A percentile compares a stretch with the other conserved stretches of the same genome.
phyloP scores from a whole-genome alignment of 2,329 filamentous ascomycete species.

The Fusarium nisikadoi region DNA sequence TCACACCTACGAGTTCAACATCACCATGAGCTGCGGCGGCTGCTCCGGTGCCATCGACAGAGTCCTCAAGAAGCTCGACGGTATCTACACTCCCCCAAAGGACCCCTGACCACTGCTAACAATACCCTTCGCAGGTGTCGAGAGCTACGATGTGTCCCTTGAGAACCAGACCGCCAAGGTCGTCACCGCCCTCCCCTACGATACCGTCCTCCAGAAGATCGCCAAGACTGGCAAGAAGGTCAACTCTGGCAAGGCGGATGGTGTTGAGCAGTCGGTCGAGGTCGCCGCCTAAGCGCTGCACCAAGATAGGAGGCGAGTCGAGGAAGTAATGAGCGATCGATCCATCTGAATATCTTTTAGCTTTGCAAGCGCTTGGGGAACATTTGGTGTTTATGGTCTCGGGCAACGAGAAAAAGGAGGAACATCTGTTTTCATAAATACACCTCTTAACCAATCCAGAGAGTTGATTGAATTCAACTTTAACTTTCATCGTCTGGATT shows the following conservation, averaged over 20 bases:
- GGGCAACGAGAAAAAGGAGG: conserved; percentile 28
- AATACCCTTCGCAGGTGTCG: conserved; percentile 70
- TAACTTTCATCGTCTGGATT: neutral
- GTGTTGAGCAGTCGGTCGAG: conserved; percentile 64
- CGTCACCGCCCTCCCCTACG: conserved; percentile 77
- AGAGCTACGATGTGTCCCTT: conserved; percentile 87
- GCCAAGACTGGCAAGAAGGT: conserved; percentile 96
- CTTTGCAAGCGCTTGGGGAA: conserved; percentile 29
- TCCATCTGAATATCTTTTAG: conserved; percentile 34
- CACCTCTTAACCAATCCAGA: conserved; percentile 18
- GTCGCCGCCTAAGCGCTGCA: conserved; percentile 46
- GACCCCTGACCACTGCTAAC: conserved; percentile 15
- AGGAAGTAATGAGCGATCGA: conserved; percentile 3
- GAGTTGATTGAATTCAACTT: neutral
- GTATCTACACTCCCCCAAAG: conserved; percentile 60
- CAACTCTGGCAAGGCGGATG: conserved; percentile 79
- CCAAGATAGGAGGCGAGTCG: neutral
- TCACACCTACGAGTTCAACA: conserved; percentile 95
- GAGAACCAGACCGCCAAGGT: conserved; percentile 86
- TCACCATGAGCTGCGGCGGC: conserved; percentile 93
- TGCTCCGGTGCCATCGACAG: conserved; percentile 95
- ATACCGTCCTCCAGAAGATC: conserved; percentile 86
- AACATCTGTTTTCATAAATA: conserved; percentile 25
- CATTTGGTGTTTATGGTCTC: conserved; percentile 35
- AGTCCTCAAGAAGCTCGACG: conserved; percentile 90